Percentiles rank a stretch among this genome's conserved stretches.
These are phyloP conservation scores for Phylloporus scabripes DNA, from an alignment of 768 basidiomycete genomes.

Conservation along the genomic window DNA sequence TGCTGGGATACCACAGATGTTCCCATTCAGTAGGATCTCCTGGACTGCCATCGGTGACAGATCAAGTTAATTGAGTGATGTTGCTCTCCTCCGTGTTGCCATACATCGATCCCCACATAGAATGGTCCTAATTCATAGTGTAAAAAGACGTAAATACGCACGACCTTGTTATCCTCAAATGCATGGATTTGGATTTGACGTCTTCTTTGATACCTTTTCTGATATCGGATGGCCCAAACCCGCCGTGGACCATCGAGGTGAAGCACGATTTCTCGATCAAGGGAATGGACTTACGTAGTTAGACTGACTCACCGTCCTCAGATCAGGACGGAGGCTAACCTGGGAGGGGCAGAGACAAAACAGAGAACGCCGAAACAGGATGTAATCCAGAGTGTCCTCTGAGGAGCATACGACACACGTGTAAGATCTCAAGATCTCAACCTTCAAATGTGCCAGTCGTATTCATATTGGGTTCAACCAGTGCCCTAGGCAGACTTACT, in stretches of 20 bases:
- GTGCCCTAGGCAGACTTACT: too few species aligned
- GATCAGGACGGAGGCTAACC: background rate
- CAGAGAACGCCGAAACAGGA: background rate
- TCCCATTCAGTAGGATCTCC: conserved; percentile 65
- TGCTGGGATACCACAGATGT: conserved; percentile 3
- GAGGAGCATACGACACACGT: background rate
- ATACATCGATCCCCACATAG: too few species aligned
- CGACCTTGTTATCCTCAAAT: background rate
- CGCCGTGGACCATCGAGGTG: too few species aligned
- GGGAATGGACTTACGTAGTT: background rate
- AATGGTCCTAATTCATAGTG: conserved; percentile 52
- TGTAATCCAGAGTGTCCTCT: background rate
- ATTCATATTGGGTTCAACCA: background rate
- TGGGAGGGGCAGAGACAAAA: background rate
- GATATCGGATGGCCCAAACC: background rate
- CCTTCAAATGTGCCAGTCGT: background rate
- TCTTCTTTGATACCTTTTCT: background rate
- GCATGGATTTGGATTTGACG: background rate
- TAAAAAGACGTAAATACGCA: background rate
- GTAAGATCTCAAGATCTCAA: background rate
- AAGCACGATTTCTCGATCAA: too few species aligned
- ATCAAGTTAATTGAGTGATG: conserved; percentile 23
- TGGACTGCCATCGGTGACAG: conserved; percentile 63
- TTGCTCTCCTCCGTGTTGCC: conserved; percentile 90
- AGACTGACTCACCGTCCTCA: background rate